Base-by-base conservation (phyloP, 192 early-diverging fungal species). In the Backusella macrospora region DNA sequence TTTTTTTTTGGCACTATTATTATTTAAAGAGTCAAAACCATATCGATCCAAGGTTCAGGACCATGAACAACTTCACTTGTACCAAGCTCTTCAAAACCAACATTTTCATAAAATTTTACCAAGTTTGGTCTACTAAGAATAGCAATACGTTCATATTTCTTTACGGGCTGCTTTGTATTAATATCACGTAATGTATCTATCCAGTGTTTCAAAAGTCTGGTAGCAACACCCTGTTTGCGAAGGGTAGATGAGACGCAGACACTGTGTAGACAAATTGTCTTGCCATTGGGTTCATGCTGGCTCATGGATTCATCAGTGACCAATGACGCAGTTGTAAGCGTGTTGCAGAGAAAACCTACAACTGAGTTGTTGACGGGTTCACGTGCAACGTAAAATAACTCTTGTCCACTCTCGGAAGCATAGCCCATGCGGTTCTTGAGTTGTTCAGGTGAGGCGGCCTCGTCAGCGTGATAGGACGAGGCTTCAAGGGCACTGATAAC, bases 291-390 rank as follows among this genome's bases (percentile, higher is more conserved):
- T 38, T 93, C 88, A 76, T 92, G 88, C 1, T 39, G 62, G 4
- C 72, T 64, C 91, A 93, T 92, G 46, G 91, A 90, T 39, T 70
- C 82, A 67, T 92, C 85, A 7, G 90, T 91, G 0, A 93, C 76
- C 12, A 82, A 71, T 7, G 80, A 52, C 6, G 73, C 67, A 4
- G 34, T 44, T 0, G 82, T 73, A 34, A 86, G 81, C 2, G 92
- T 93, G 12, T 84, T 82, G 65, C 86, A 84, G 48, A 92, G 79
- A 65, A 86, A 93, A 0, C 86, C 92, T 12, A 91, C 77, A 6
- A 93, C 47, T 4, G 64, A 59, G 7, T 62, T 64, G 4, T 39
- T 72, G 34, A 70, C 64, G 18, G 45, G 38, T 46, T 67, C 65
- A 34, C 40, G 45, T 44, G 78, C 84, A 6, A 79, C 80, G 7